phyloP scores from a whole-genome alignment of 2,329 filamentous ascomycete species.

The Venturia nashicola region DNA sequence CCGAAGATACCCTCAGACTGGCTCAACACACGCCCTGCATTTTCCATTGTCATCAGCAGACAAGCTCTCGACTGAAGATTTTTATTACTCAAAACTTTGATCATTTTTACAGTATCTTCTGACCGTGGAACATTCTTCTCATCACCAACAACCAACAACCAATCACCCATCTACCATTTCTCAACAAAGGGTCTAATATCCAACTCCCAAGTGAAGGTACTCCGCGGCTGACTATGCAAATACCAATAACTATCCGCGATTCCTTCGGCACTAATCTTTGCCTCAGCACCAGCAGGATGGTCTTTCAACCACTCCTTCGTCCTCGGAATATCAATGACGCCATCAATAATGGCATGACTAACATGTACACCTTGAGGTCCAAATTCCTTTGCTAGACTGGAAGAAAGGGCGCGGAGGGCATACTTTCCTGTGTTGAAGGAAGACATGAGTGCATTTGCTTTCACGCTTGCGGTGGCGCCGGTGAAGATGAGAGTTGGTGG shows the following conservation, averaged over 20 bases:
- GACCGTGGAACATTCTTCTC: too few relatives aligned
- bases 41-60: too few relatives aligned
- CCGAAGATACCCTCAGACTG: too few relatives aligned
- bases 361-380: slow-evolving; percentile 76
- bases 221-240: slow-evolving; percentile 67
- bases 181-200: slow-evolving; percentile 72
- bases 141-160: neutral
- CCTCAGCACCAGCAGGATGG: slow-evolving; percentile 37
- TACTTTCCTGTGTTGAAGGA: slow-evolving; percentile 73
- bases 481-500: slow-evolving; percentile 78
- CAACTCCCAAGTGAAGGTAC: slow-evolving; percentile 70
- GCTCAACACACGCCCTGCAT: too few relatives aligned
- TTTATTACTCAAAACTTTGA: too few relatives aligned
- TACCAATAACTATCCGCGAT: slow-evolving; percentile 83
- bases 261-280: slow-evolving; percentile 64
- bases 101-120: too few relatives aligned
- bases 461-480: slow-evolving; percentile 70
- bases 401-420: slow-evolving; percentile 59
- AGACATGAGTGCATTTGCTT: slow-evolving; percentile 56
- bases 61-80: too few relatives aligned
- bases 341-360: slow-evolving; percentile 71
- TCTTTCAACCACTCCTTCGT: slow-evolving; percentile 49
- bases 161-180: slow-evolving; percentile 50
- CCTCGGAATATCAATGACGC: slow-evolving; percentile 68
- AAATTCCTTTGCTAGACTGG: slow-evolving; percentile 72